These are phyloP conservation scores for Colletotrichum gloeosporioides DNA, from an alignment of 2,329 filamentous ascomycete genomes.

Conservation along the genomic window DNA sequence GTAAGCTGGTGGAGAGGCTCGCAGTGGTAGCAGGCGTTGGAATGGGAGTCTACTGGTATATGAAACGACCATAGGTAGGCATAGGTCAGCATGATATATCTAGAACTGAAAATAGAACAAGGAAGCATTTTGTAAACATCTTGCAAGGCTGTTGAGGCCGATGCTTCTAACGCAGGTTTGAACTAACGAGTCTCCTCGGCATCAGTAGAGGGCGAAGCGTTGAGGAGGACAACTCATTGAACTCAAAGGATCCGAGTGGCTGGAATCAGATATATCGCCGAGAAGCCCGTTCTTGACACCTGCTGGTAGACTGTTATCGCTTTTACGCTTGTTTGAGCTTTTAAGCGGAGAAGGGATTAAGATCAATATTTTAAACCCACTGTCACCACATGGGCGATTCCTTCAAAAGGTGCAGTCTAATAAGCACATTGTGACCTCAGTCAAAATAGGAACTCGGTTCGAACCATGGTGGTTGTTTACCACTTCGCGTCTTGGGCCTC, in stretches of 20 bases:
- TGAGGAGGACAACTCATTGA: neutral
- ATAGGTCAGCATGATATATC: neutral
- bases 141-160: neutral
- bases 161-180: neutral
- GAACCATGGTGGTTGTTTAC: neutral
- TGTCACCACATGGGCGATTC: neutral
- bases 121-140: fast-evolving
- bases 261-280: neutral
- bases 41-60: neutral
- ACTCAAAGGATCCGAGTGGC: neutral
- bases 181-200: fast-evolving
- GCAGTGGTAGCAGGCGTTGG: neutral
- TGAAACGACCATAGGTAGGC: neutral
- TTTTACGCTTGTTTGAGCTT: neutral
- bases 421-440: fast-evolving
- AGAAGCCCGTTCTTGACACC: neutral
- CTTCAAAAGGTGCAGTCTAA: neutral
- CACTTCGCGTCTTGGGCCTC: fast-evolving
- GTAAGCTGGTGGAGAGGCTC: neutral
- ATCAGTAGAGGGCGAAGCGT: neutral
- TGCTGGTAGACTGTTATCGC: neutral
- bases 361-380: fast-evolving
- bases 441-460: neutral
- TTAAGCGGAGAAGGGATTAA: neutral
- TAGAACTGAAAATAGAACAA: neutral